Percentiles rank a stretch among this genome's conserved stretches.
phyloP scores from a whole-genome alignment of 331 rosid species.

The Cucumis variabilis region DNA sequence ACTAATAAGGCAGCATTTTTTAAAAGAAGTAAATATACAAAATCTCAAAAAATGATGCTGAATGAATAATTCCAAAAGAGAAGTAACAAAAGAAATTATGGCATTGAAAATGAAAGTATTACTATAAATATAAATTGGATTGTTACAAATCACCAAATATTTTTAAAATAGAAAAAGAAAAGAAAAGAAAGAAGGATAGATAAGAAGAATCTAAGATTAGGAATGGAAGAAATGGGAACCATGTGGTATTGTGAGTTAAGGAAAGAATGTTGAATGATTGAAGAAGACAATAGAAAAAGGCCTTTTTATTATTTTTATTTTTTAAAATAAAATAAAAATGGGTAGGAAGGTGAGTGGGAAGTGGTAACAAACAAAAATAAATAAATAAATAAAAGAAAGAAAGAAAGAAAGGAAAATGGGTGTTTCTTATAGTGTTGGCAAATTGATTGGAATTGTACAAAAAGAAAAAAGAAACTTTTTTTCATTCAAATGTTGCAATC shows the following conservation, averaged over 20 bases:
- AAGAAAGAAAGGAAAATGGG: background rate
- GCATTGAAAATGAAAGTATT: background rate
- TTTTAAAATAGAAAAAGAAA: no score
- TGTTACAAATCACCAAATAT: background rate
- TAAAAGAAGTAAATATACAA: background rate
- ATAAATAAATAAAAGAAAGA: no score
- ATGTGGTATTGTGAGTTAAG: conserved; percentile 5
- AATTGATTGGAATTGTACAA: conserved; percentile 14
- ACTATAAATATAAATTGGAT: background rate
- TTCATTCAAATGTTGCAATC: conserved; percentile 30
- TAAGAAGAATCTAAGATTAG: conserved; percentile 4
- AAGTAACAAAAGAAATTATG: background rate
- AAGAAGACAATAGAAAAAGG: background rate
- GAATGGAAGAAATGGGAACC: background rate
- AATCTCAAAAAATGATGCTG: background rate
- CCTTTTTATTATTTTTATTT: background rate
- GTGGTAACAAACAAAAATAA: conserved; percentile 21
- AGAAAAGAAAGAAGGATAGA: background rate
- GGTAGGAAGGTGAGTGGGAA: conserved; percentile 25
- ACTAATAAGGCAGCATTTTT: no score
- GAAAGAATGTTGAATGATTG: conserved; percentile 16
- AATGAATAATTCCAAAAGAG: background rate
- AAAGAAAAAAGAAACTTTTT: background rate
- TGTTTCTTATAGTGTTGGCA: conserved; percentile 19
- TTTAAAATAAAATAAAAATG: no score